These are phyloP conservation scores for Lentinula aciculospora DNA, from an alignment of 768 basidiomycete species.

Conservation along the genomic window DNA sequence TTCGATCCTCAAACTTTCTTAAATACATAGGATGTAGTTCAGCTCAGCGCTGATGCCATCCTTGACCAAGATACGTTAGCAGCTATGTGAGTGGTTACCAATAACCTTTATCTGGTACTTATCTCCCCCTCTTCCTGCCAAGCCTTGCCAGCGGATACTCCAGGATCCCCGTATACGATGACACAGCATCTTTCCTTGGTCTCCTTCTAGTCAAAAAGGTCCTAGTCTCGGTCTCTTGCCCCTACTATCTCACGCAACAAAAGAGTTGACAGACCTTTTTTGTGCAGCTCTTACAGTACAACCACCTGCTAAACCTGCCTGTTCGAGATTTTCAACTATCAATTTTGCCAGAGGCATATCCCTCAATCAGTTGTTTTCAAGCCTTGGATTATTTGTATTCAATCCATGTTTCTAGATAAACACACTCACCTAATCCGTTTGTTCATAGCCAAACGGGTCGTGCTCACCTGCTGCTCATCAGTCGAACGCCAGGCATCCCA, in stretches of 20 bases:
- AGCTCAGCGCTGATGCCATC: constrained; percentile 69
- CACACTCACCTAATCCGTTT: neutral
- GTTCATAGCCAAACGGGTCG: constrained; percentile 79
- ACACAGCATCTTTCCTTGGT: constrained; percentile 61
- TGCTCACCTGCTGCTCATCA: constrained; percentile 86
- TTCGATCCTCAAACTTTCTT: neutral
- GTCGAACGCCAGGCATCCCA: constrained; percentile 71
- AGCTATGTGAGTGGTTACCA: constrained; percentile 44
- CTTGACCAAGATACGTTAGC: constrained; percentile 79
- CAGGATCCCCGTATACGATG: constrained; percentile 82
- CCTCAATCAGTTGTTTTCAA: constrained; percentile 90
- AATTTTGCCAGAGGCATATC: constrained; percentile 84
- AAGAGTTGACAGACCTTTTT: neutral
- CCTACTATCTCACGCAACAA: neutral
- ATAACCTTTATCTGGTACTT: neutral
- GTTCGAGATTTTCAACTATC: constrained; percentile 73
- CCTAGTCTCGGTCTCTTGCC: neutral
- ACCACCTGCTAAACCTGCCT: constrained; percentile 71
- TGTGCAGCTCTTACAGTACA: constrained; percentile 78
- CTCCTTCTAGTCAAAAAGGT: constrained; percentile 83
- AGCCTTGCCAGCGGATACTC: constrained; percentile 83
- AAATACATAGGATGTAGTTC: constrained; percentile 65
- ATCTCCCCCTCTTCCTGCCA: constrained; percentile 4
- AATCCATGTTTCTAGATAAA: neutral
- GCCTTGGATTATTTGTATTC: constrained; percentile 90